phyloP scores from a whole-genome alignment of 164 flowering plant genomes.

The Dillenia suffruticosa region DNA sequence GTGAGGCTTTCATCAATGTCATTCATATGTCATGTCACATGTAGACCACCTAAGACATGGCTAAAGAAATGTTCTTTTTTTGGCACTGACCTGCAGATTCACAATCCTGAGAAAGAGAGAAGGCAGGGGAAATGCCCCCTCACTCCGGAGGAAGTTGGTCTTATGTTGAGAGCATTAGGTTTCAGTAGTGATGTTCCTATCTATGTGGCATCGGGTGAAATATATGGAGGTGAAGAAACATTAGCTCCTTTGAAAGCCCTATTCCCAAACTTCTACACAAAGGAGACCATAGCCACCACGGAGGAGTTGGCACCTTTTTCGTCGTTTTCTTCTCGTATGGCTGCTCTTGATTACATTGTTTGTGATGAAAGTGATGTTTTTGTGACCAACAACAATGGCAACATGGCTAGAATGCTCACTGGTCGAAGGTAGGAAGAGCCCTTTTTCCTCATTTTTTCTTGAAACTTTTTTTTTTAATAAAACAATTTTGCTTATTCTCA shows the following conservation, averaged over 20 bases:
- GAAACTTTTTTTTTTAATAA: too few relatives aligned
- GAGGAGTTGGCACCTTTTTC: conserved; percentile 75
- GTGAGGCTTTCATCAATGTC: conserved; percentile 34
- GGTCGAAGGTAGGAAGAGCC: conserved; percentile 73
- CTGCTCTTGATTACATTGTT: conserved; percentile 95
- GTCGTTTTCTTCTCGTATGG: conserved; percentile 90
- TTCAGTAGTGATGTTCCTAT: conserved; percentile 84
- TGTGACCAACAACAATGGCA: conserved; percentile 98
- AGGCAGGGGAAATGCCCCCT: conserved; percentile 98
- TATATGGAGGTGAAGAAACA: conserved; percentile 89
- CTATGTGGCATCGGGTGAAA: conserved; percentile 97
- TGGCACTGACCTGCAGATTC: conserved; percentile 34
- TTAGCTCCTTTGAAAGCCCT: conserved; percentile 80
- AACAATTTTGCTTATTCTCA: background rate
- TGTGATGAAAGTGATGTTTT: conserved; percentile 98
- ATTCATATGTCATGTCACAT: background rate
- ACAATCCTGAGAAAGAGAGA: conserved; percentile 83
- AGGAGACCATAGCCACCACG: conserved; percentile 73
- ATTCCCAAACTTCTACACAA: conserved; percentile 87
- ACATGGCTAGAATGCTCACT: conserved; percentile 94
- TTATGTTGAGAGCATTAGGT: conserved; percentile 93
- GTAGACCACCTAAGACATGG: background rate
- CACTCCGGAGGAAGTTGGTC: conserved; percentile 95
- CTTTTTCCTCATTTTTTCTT: background rate
- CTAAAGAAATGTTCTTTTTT: background rate